A percentile compares a stretch with the other conserved stretches of the same genome.
phyloP scores from a whole-genome alignment of 306 rosid species.

The Pyrus betulifolia region DNA sequence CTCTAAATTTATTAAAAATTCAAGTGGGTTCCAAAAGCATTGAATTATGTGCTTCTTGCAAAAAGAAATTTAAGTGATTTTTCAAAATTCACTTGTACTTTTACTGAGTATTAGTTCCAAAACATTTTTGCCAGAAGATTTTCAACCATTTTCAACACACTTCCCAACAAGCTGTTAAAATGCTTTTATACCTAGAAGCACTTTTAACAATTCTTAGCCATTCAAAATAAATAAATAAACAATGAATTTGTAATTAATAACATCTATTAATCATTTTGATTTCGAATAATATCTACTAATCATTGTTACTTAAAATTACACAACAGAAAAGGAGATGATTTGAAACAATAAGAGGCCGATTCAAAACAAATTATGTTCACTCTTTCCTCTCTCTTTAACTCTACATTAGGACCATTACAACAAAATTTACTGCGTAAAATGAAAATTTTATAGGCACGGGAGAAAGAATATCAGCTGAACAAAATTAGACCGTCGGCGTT shows the following conservation, averaged over 20 bases:
- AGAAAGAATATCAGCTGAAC: not conserved
- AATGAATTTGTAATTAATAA: not conserved
- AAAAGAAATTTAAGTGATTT: too few species aligned
- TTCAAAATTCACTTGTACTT: too few species aligned
- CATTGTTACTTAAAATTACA: not conserved
- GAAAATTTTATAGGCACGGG: not conserved
- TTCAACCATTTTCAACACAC: too few species aligned
- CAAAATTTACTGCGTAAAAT: not conserved
- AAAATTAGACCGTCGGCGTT: not conserved
- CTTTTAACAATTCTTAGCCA: not conserved
- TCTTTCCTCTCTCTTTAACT: not conserved
- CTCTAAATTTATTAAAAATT: too few species aligned
- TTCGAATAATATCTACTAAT: not conserved
- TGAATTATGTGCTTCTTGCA: too few species aligned
- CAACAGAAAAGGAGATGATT: not conserved
- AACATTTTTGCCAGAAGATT: too few species aligned
- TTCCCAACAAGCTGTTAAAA: too few species aligned
- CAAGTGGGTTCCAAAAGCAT: too few species aligned
- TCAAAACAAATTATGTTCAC: not conserved
- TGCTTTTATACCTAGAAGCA: not conserved
- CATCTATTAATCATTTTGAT: not conserved
- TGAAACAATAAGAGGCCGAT: not conserved
- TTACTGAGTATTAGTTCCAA: too few species aligned
- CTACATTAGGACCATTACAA: slow-evolving; percentile 1
- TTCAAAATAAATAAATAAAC: too few species aligned